These are phyloP conservation scores for Cytospora mali DNA, from an alignment of 2,329 filamentous ascomycete genomes.

Conservation along the genomic window DNA sequence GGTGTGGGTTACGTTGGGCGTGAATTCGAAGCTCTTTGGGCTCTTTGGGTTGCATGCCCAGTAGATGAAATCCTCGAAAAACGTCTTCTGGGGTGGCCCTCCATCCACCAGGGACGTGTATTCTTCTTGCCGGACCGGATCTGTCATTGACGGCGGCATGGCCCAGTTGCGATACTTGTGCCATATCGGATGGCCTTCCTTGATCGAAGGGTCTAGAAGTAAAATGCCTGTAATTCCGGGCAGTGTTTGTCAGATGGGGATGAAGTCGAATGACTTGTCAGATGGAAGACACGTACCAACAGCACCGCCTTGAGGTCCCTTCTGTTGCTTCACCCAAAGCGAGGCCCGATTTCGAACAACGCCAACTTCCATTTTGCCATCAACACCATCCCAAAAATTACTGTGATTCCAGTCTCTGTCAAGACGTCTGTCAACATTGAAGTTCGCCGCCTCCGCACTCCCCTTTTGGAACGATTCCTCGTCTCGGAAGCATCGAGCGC, in stretches of 20 bases:
- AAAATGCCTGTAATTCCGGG: background rate
- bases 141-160: background rate
- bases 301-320: background rate
- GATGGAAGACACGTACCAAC: background rate
- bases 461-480: background rate
- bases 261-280: background rate
- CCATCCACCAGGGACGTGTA: background rate
- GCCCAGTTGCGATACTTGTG: background rate
- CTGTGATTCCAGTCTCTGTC: slow-evolving; percentile 7
- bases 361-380: background rate
- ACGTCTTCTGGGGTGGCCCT: background rate
- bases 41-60: background rate
- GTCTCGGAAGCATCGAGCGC: background rate
- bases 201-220: background rate
- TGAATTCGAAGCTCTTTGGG: background rate
- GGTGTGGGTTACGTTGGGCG: background rate
- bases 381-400: background rate
- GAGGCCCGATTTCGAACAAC: background rate
- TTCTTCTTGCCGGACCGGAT: background rate
- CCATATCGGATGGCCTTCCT: background rate
- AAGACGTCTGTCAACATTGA: slow-evolving; percentile 5
- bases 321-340: background rate
- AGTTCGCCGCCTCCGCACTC: background rate
- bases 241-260: background rate
- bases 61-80: background rate